phyloP scores from a whole-genome alignment of 2,329 filamentous ascomycete genomes.

The Botryotinia convoluta region DNA sequence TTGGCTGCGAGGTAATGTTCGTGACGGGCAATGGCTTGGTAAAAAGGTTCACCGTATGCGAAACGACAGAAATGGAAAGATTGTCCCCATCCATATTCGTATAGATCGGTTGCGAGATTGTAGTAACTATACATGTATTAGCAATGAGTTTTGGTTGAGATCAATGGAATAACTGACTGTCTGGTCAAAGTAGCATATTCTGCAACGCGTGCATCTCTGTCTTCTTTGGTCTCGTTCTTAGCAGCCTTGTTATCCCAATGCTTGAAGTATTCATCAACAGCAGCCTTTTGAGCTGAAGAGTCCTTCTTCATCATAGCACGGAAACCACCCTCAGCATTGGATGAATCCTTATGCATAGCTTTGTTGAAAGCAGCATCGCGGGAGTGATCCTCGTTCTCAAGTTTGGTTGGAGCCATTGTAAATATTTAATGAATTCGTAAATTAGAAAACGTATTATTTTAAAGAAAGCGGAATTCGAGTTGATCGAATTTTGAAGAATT shows the following conservation, averaged over 20 bases:
- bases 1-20: constrained; percentile 95
- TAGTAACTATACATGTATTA: constrained; percentile 66
- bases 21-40: constrained; percentile 89
- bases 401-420: constrained; percentile 18
- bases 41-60: constrained; percentile 79
- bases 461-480: constrained; percentile 19
- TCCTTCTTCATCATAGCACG: constrained; percentile 84
- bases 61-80: constrained; percentile 98
- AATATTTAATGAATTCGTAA: constrained; percentile 13
- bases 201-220: constrained; percentile 56
- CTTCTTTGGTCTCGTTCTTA: constrained; percentile 76
- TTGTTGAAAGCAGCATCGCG: constrained; percentile 91
- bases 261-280: constrained; percentile 91
- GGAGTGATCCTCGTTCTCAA: constrained; percentile 65
- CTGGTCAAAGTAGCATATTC: constrained; percentile 92
- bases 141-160: background rate
- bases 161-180: constrained; percentile 60
- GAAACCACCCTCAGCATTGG: constrained; percentile 68
- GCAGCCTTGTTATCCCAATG: constrained; percentile 87
- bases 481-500: constrained; percentile 21
- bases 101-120: constrained; percentile 92
- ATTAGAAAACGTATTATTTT: constrained; percentile 10
- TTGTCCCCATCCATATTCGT: constrained; percentile 95
- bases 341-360: constrained; percentile 72
- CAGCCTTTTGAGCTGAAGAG: constrained; percentile 70